Conservation (phyloP, 2,329 filamentous ascomycete species). For the Fusarium udum region DNA sequence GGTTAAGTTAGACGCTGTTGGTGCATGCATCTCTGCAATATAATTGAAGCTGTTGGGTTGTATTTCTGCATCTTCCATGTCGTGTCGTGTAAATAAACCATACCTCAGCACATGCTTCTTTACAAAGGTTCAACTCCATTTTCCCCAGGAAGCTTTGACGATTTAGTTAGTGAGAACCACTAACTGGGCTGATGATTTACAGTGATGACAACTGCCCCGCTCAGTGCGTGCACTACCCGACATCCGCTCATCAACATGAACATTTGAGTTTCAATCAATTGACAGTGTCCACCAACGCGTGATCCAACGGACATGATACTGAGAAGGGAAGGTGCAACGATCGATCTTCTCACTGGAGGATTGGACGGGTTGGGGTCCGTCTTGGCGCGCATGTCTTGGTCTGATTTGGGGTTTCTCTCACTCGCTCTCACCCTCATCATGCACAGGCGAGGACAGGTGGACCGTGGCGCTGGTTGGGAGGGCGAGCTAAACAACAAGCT, state of each 20-base stretch:
- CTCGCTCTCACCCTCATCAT: too few species aligned
- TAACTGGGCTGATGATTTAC: not conserved
- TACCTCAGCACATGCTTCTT: not conserved
- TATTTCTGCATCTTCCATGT: not conserved
- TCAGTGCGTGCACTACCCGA: slow-evolving; percentile 25
- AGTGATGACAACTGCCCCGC: not conserved
- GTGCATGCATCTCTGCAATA: not conserved
- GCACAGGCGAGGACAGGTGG: not conserved
- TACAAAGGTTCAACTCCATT: not conserved
- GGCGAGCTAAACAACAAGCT: slow-evolving; percentile 26
- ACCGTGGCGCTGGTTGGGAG: not conserved
- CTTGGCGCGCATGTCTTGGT: slow-evolving; percentile 23
- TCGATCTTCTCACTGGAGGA: slow-evolving; percentile 21
- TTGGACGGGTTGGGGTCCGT: slow-evolving; percentile 1
- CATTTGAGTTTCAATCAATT: not conserved
- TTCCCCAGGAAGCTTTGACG: slow-evolving; percentile 1
- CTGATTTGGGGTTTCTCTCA: not conserved
- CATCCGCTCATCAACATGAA: not conserved
- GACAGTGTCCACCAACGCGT: slow-evolving; percentile 27
- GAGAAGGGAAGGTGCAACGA: slow-evolving; percentile 37
- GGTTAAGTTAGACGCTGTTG: not conserved
- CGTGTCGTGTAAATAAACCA: slow-evolving; percentile 1
- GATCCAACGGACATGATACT: slow-evolving; percentile 32
- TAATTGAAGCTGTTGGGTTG: not conserved
- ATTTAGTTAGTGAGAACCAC: not conserved